phyloP scores from a whole-genome alignment of 2,329 filamentous ascomycete species.

The Dothiorella sarmentorum region DNA sequence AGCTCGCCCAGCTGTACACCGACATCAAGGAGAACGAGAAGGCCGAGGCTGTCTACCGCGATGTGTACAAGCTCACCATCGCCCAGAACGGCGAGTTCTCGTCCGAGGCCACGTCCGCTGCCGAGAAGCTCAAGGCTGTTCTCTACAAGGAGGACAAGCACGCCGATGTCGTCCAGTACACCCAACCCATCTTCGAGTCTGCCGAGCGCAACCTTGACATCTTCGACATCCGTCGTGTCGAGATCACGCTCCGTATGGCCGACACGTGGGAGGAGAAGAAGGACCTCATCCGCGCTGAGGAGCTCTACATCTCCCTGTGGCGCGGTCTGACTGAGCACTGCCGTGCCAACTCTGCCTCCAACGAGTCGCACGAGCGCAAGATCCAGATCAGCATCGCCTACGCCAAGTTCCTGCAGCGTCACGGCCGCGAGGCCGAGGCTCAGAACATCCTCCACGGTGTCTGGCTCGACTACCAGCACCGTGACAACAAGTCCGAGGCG shows the following conservation, averaged over 20 bases:
- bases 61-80: conserved; percentile 25
- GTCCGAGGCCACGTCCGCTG: conserved; percentile 22
- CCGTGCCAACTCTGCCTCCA: conserved; percentile 5
- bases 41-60: conserved; percentile 26
- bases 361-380: conserved; percentile 16
- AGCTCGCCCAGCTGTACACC: conserved; percentile 27
- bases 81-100: conserved; percentile 26
- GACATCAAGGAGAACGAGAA: conserved; percentile 24
- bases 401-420: conserved; percentile 15
- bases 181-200: conserved; percentile 18
- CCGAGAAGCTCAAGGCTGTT: conserved; percentile 25
- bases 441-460: conserved; percentile 18
- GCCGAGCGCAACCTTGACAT: conserved; percentile 18
- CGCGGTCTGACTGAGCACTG: conserved; percentile 18
- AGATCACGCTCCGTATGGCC: conserved; percentile 17
- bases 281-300: conserved; percentile 26
- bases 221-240: conserved; percentile 18
- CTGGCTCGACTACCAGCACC: conserved; percentile 20
- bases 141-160: conserved; percentile 20
- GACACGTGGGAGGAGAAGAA: conserved; percentile 26
- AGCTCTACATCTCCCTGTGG: conserved; percentile 23
- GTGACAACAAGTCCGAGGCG: conserved; percentile 18
- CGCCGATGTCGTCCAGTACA: conserved; percentile 17
- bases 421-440: conserved; percentile 15
- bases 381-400: conserved; percentile 17